phyloP scores from a whole-genome alignment of 139 green algal genomes.

The Chlamydomonas sp. region DNA sequence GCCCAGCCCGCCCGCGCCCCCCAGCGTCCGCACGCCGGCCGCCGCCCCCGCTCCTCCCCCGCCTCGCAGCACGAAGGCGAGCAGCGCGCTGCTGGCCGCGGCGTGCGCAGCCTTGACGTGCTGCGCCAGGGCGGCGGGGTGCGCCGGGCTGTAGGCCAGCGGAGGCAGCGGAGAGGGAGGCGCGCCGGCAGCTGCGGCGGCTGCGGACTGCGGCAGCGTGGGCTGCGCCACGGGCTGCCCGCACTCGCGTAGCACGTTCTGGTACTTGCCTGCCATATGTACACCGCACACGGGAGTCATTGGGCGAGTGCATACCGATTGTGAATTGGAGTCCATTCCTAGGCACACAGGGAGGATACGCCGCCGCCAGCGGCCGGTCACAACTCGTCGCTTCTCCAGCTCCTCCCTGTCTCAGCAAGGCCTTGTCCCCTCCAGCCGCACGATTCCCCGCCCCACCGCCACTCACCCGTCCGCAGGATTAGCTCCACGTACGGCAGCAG shows the following conservation, averaged over 20 bases:
- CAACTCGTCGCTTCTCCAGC: no score
- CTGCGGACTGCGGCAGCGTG: neutral
- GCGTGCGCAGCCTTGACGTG: constrained; percentile 62
- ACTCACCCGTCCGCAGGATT: constrained; percentile 72
- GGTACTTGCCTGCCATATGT: constrained; percentile 81
- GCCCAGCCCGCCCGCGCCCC: neutral
- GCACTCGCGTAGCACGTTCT: constrained; percentile 89
- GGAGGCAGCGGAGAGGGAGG: constrained; percentile 5
- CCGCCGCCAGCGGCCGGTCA: no score
- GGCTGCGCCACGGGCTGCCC: constrained; percentile 50
- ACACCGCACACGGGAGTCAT: neutral
- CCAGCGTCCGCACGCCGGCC: no score
- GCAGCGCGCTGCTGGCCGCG: constrained; percentile 64
- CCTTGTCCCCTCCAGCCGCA: no score
- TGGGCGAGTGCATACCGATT: neutral
- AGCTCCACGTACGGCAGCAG: constrained; percentile 53
- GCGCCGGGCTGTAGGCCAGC: constrained; percentile 61
- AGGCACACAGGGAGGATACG: neutral
- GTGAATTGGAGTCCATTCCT: neutral
- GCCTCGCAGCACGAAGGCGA: constrained; percentile 69
- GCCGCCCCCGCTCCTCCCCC: neutral
- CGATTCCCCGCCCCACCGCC: no score
- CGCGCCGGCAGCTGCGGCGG: neutral
- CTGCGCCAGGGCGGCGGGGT: constrained; percentile 25
- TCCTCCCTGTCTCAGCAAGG: no score